Conservation (phyloP, 306 rosid species). For the Cyamopsis tetragonoloba region DNA sequence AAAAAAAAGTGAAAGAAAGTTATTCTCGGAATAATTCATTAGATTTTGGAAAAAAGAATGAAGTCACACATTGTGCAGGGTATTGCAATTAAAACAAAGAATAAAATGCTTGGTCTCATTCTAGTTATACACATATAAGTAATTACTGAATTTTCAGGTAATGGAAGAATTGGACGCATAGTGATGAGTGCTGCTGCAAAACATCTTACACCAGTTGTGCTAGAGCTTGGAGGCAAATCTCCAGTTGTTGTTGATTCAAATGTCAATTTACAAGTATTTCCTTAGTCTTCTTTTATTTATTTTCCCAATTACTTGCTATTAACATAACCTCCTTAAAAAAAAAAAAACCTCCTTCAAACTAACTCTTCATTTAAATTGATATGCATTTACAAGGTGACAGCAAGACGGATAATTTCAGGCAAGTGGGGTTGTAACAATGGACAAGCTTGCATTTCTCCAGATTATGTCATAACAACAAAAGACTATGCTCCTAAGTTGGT, state of each 20-base stretch:
- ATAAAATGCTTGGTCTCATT: background rate
- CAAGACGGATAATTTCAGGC: conserved; percentile 76
- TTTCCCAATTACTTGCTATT: background rate
- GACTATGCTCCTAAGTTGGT: conserved; percentile 85
- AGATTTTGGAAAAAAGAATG: no score
- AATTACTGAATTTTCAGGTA: conserved; percentile 45
- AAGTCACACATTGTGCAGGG: no score
- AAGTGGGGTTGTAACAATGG: conserved; percentile 93
- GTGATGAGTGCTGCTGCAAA: conserved; percentile 95
- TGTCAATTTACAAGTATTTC: conserved; percentile 52
- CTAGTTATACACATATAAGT: background rate
- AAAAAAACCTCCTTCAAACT: conserved; percentile 21
- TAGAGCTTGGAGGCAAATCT: conserved; percentile 98
- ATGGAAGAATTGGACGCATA: conserved; percentile 74
- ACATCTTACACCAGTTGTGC: conserved; percentile 91
- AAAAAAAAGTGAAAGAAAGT: no score
- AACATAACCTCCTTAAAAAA: background rate
- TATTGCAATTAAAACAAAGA: no score
- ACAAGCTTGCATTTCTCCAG: conserved; percentile 87
- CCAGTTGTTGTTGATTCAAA: conserved; percentile 78
- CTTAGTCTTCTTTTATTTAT: background rate
- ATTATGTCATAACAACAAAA: conserved; percentile 70
- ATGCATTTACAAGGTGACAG: conserved; percentile 51
- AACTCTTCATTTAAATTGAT: background rate
- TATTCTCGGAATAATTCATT: no score